Evolutionary conservation across 108 stramenopile genomes (phyloP).

Genomic region (Cyclotella distinguenda): DNA sequence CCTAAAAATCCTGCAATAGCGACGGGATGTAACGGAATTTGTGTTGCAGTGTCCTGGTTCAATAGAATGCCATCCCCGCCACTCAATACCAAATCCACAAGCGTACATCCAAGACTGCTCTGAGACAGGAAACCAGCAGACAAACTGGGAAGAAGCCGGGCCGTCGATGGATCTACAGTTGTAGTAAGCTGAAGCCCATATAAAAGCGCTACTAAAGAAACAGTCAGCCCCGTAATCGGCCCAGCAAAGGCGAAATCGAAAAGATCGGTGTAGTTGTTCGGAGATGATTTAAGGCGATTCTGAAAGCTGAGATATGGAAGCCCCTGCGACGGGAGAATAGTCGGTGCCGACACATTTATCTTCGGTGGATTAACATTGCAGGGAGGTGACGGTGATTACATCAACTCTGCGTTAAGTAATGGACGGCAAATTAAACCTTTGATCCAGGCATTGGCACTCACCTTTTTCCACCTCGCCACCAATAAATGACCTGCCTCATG

Average conservation of each 20-base stretch:
- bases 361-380: neutral
- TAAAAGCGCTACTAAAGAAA: conserved; percentile 54
- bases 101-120: conserved; percentile 67
- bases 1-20: conserved; percentile 78
- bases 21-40: conserved; percentile 71
- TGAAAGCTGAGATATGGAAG: conserved; percentile 60
- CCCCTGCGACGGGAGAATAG: conserved; percentile 46
- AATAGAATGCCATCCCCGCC: conserved; percentile 53
- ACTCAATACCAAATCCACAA: conserved; percentile 55
- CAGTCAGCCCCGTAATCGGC: conserved; percentile 57
- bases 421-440: too few relatives aligned
- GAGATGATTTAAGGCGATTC: conserved; percentile 59
- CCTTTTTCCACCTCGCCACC: conserved; percentile 46
- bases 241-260: conserved; percentile 80
- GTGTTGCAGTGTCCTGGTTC: conserved; percentile 54
- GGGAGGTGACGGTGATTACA: neutral
- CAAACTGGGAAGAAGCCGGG: conserved; percentile 57
- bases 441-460: too few relatives aligned
- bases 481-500: conserved; percentile 64
- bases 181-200: conserved; percentile 62
- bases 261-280: conserved; percentile 53
- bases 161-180: conserved; percentile 37
- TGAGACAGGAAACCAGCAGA: conserved; percentile 56
- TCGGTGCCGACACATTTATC: conserved; percentile 45
- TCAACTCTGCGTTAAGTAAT: neutral